phyloP scores from a whole-genome alignment of 208 protist species.

The Leishmania aethiopica region DNA sequence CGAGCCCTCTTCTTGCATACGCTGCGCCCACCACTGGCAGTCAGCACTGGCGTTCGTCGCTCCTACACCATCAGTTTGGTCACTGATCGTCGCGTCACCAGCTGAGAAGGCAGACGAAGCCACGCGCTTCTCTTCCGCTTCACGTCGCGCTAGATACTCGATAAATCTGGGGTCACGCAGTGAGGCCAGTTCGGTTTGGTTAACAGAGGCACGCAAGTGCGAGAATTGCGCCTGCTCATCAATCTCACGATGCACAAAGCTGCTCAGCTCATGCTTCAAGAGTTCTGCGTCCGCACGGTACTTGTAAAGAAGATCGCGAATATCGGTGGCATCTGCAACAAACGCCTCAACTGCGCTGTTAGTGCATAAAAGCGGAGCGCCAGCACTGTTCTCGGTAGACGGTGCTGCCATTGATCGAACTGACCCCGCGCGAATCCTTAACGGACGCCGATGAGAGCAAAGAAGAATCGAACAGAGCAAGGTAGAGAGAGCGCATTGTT shows the following conservation, averaged over 20 bases:
- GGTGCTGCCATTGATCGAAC: neutral
- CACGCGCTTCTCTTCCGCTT: neutral
- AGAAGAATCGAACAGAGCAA: neutral
- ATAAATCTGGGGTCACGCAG: slow-evolving; percentile 18
- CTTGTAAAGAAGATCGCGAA: slow-evolving; percentile 15
- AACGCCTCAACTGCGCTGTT: neutral
- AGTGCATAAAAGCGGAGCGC: neutral
- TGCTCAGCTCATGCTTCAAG: slow-evolving; percentile 11
- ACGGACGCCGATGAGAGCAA: neutral
- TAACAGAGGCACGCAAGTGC: slow-evolving; percentile 19
- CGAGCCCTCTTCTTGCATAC: neutral
- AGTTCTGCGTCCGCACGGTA: slow-evolving; percentile 8
- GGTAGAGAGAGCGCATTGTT: neutral
- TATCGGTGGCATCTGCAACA: slow-evolving; percentile 19
- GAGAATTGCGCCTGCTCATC: slow-evolving; percentile 24
- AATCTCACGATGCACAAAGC: slow-evolving; percentile 25
- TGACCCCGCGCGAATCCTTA: neutral
- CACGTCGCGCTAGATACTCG: slow-evolving; percentile 7
- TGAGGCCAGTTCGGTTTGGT: slow-evolving; percentile 11
- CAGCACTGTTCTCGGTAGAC: neutral
- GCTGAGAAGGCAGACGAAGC: neutral
- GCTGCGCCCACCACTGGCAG: slow-evolving; percentile 2
- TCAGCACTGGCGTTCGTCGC: neutral
- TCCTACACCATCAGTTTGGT: neutral
- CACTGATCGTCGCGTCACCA: neutral